Evolutionary conservation across 108 stramenopile species (phyloP).

Genomic region (Cylindrotheca fusiformis): DNA sequence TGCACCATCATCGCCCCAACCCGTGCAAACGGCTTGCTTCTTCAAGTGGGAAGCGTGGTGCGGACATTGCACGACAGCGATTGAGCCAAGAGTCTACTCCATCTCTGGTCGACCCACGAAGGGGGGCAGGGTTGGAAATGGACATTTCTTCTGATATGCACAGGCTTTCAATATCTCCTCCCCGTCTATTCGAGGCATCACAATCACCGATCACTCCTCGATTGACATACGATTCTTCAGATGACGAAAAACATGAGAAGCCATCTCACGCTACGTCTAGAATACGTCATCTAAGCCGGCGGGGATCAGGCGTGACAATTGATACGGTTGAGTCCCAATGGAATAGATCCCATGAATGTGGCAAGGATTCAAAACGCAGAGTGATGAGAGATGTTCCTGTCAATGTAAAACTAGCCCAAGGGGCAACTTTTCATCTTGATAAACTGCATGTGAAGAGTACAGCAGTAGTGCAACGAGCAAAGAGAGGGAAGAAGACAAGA

Average conservation of each 20-base stretch:
- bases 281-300: neutral
- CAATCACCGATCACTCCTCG: slow-evolving; percentile 35
- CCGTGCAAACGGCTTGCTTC: slow-evolving; percentile 25
- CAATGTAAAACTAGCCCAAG: slow-evolving; percentile 14
- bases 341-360: neutral
- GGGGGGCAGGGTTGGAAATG: neutral
- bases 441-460: slow-evolving; percentile 26
- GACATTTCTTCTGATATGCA: slow-evolving; percentile 18
- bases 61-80: slow-evolving; percentile 17
- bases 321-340: slow-evolving; percentile 10
- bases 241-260: neutral
- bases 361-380: slow-evolving; percentile 4
- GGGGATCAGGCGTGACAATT: slow-evolving; percentile 8
- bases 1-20: neutral
- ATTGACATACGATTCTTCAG: slow-evolving; percentile 21
- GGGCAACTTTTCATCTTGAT: slow-evolving; percentile 34
- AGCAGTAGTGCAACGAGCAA: neutral
- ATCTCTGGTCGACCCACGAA: neutral
- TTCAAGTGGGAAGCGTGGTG: slow-evolving; percentile 37
- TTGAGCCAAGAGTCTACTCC: neutral
- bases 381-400: slow-evolving; percentile 21
- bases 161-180: slow-evolving; percentile 19
- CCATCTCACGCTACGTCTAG: neutral
- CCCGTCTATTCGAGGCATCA: slow-evolving; percentile 20
- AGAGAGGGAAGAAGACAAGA: neutral